Conservation (phyloP, 192 early-diverging fungal genomes). For the Backusella psychrophila region DNA sequence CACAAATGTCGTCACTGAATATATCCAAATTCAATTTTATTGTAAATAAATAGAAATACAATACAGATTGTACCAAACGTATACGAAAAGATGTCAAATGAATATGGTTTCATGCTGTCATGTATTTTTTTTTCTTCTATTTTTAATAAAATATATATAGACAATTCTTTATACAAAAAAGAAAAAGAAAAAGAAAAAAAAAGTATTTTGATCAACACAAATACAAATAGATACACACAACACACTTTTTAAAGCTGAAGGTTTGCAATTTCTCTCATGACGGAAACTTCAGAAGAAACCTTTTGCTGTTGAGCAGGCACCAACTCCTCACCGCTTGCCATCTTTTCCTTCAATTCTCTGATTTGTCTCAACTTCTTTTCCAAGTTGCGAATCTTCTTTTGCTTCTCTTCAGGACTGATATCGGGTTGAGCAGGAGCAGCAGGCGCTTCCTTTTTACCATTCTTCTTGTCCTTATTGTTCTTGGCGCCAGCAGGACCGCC, state of each 20-base stretch:
- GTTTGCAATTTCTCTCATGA: conserved; percentile 55
- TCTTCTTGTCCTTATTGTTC: conserved; percentile 47
- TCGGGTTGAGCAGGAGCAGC: conserved; percentile 3
- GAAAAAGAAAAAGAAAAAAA: not conserved
- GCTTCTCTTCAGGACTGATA: conserved; percentile 54
- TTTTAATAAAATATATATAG: not conserved
- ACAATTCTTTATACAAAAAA: not conserved
- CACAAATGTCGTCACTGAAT: not conserved
- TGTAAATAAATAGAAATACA: not conserved
- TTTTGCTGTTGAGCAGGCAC: conserved; percentile 83
- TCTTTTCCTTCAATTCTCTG: conserved; percentile 75
- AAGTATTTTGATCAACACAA: conserved; percentile 1
- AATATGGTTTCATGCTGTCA: not conserved
- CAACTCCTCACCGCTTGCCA: conserved; percentile 72
- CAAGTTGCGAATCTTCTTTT: conserved; percentile 85
- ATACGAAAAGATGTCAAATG: not conserved
- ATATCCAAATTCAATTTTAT: not conserved
- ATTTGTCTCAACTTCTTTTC: conserved; percentile 95
- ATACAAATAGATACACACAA: not conserved
- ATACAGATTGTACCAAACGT: not conserved
- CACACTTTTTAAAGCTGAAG: conserved; percentile 3
- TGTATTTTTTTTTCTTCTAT: not conserved
- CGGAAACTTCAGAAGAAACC: conserved; percentile 54
- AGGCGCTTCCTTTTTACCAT: conserved; percentile 32
- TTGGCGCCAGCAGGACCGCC: conserved; percentile 4